These are phyloP conservation scores for Trichoderma asperelloides DNA, from an alignment of 495 filamentous ascomycete species.

Conservation along the genomic window DNA sequence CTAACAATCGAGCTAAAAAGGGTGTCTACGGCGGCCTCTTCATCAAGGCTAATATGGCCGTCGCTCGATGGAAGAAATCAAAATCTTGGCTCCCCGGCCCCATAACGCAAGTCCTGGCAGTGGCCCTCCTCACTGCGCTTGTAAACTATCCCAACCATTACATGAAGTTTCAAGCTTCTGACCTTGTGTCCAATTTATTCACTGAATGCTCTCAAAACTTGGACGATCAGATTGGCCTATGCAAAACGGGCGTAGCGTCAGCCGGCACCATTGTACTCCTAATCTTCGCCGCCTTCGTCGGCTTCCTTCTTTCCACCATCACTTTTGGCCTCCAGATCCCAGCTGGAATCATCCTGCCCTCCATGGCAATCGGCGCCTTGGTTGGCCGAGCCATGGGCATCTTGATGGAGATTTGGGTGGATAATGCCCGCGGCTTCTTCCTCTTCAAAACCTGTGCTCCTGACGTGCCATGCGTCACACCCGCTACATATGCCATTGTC, in stretches of 20 bases:
- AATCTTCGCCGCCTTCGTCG: slow-evolving; percentile 67
- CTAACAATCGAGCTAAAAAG: slow-evolving; percentile 9
- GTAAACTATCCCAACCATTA: slow-evolving; percentile 94
- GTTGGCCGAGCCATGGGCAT: slow-evolving; percentile 89
- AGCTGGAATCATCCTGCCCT: slow-evolving; percentile 91
- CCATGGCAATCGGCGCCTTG: slow-evolving; percentile 92
- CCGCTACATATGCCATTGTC: slow-evolving; percentile 92
- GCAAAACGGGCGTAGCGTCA: slow-evolving; percentile 62
- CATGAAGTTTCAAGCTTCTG: slow-evolving; percentile 84
- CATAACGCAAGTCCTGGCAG: slow-evolving; percentile 62
- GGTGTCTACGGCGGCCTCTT: slow-evolving; percentile 91
- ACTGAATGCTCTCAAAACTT: slow-evolving; percentile 71
- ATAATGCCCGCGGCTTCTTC: slow-evolving; percentile 63
- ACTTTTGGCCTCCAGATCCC: slow-evolving; percentile 97
- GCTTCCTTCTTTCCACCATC: slow-evolving; percentile 75
- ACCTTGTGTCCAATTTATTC: slow-evolving; percentile 87
- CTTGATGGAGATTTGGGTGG: slow-evolving; percentile 81
- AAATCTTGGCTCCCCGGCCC: slow-evolving; percentile 53
- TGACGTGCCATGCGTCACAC: slow-evolving; percentile 84
- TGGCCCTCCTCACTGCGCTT: slow-evolving; percentile 72
- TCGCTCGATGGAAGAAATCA: slow-evolving; percentile 73
- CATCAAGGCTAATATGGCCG: slow-evolving; percentile 85
- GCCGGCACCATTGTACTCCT: slow-evolving; percentile 71
- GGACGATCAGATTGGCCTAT: slow-evolving; percentile 82
- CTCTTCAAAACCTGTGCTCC: slow-evolving; percentile 75